Percentiles rank a stretch among this genome's conserved stretches.
Conservation (phyloP, 1,139 yeast genomes). For the Kurtzmaniella quercitrusa region DNA sequence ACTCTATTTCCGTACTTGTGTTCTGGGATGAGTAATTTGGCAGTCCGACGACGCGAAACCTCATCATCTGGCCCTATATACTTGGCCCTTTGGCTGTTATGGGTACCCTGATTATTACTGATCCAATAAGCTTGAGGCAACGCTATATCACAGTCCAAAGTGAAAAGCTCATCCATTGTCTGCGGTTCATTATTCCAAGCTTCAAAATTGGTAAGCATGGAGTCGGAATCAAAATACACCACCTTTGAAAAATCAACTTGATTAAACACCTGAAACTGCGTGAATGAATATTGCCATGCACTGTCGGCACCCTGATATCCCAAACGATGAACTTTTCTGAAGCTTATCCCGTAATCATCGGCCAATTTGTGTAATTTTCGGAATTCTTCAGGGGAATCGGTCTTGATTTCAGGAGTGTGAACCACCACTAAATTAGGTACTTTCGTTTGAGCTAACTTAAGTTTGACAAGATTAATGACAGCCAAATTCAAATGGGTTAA, state of each 20-base stretch:
- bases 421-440: constrained; percentile 25
- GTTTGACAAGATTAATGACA: constrained; percentile 24
- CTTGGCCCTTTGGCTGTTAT: not conserved
- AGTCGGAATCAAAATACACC: constrained; percentile 43
- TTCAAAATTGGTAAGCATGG: constrained; percentile 23
- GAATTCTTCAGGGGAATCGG: constrained; percentile 8
- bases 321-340: constrained; percentile 13
- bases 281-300: constrained; percentile 50
- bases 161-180: constrained; percentile 32
- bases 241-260: constrained; percentile 40
- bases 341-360: constrained; percentile 14
- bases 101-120: constrained; percentile 8
- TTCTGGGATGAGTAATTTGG: constrained; percentile 17
- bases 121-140: constrained; percentile 42
- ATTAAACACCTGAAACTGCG: constrained; percentile 51
- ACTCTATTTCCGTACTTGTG: constrained; percentile 29
- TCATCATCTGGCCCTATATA: constrained; percentile 8
- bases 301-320: constrained; percentile 13
- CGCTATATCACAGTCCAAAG: constrained; percentile 24
- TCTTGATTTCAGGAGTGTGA: constrained; percentile 17
- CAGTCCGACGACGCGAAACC: not conserved
- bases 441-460: constrained; percentile 19
- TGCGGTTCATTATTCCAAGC: constrained; percentile 10
- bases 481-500: constrained; percentile 31
- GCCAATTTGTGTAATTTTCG: constrained; percentile 6